These are phyloP conservation scores for Hansenula lynferdii DNA, from an alignment of 1,139 yeast species.

Conservation along the genomic window DNA sequence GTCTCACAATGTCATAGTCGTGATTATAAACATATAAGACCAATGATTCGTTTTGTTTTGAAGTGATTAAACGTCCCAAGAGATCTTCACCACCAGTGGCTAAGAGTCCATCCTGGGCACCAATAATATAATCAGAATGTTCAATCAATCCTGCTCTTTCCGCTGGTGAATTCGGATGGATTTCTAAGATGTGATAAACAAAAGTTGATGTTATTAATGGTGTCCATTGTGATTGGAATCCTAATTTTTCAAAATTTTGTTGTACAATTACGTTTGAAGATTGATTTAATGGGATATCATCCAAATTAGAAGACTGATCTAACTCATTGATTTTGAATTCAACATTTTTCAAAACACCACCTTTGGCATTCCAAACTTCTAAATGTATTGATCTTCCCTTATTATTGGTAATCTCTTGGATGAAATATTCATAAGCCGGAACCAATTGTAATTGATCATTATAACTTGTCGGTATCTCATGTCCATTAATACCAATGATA, in stretches of 20 bases:
- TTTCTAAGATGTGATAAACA: constrained; percentile 82
- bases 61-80: constrained; percentile 61
- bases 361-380: constrained; percentile 87
- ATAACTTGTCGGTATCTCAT: constrained; percentile 53
- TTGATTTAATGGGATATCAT: constrained; percentile 26
- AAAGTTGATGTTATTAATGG: constrained; percentile 72
- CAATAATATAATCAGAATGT: constrained; percentile 84
- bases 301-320: constrained; percentile 14
- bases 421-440: constrained; percentile 30
- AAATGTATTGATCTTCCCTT: constrained; percentile 41
- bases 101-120: constrained; percentile 79
- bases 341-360: constrained; percentile 60
- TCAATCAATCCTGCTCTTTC: constrained; percentile 79
- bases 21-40: constrained; percentile 80
- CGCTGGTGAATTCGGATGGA: constrained; percentile 81
- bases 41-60: constrained; percentile 48
- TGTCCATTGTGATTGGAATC: constrained; percentile 70
- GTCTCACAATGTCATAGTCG: constrained; percentile 79
- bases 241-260: constrained; percentile 38
- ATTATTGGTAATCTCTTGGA: constrained; percentile 25
- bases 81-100: constrained; percentile 85
- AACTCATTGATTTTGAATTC: constrained; percentile 35
- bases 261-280: constrained; percentile 7
- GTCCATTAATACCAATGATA: constrained; percentile 73
- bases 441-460: constrained; percentile 29